Conservation (phyloP, 2,329 filamentous ascomycete genomes). For the Scytalidium lignicola region DNA sequence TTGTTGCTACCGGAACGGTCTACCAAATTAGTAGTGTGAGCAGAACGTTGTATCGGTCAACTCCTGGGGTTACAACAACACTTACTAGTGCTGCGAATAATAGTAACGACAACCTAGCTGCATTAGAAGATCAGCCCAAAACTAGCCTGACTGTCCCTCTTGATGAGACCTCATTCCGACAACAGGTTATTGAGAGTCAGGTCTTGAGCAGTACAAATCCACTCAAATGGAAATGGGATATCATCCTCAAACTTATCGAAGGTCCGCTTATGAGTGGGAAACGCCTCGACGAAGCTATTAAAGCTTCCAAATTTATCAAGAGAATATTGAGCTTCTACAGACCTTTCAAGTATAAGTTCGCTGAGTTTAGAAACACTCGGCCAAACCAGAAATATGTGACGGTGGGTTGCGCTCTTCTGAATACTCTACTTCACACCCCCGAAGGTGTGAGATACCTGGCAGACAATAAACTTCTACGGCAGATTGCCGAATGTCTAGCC, state of each 20-base stretch:
- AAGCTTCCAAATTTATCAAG: constrained; percentile 94
- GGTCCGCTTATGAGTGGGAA: constrained; percentile 88
- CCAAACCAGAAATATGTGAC: constrained; percentile 91
- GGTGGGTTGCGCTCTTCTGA: constrained; percentile 82
- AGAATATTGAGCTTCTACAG: constrained; percentile 90
- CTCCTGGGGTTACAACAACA: constrained; percentile 36
- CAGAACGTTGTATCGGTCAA: constrained; percentile 80
- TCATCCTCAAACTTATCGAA: constrained; percentile 86
- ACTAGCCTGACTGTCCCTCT: constrained; percentile 42
- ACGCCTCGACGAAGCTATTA: constrained; percentile 87
- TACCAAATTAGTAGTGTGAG: constrained; percentile 99
- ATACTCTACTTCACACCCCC: constrained; percentile 76
- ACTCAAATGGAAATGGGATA: constrained; percentile 95
- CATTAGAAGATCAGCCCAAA: constrained; percentile 54
- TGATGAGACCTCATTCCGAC: constrained; percentile 59
- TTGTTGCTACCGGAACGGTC: constrained; percentile 81
- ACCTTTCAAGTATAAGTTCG: constrained; percentile 95
- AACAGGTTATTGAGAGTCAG: constrained; percentile 69
- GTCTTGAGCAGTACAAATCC: constrained; percentile 88
- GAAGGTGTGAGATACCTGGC: constrained; percentile 82
- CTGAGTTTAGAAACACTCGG: constrained; percentile 82
- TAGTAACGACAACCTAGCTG: constrained; percentile 42
- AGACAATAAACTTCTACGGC: constrained; percentile 88
- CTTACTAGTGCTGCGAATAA: constrained; percentile 20
- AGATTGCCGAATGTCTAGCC: constrained; percentile 91